Evolutionary conservation across 2,329 filamentous ascomycete genomes (phyloP), one percentile per base, ranked within the genome.

Genomic region (Fusarium pseudoanthophilum): DNA sequence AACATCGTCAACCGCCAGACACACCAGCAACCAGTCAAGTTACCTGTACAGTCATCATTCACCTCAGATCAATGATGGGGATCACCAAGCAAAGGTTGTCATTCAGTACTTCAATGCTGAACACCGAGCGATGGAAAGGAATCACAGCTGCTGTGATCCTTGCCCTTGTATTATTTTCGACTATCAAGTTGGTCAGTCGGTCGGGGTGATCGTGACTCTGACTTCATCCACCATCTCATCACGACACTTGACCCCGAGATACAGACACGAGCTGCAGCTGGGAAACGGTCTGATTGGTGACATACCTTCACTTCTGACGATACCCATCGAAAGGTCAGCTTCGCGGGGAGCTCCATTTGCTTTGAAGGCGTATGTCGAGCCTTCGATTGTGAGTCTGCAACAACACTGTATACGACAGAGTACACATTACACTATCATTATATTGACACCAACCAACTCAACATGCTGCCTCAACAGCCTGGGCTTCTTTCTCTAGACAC

Each of bases 261-360:
- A 2, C 16, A 26, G 0, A 26, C 26, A 0, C 0, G 42, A 9
- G 11, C 16, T 8, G 18, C 11, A 13, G 16, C 16, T 26, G 7
- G 11, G n/a, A 45, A 16, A 20, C 4, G 16, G 13, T 14, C 3
- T 4, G 20, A 26, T 20, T 10, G 24, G 43, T 18, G 18, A 14
- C 24, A 20, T 9, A 2, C 5, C 2, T 14, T 10, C 7, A 45
- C 26, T 14, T 2, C 24, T 7, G 11, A 14, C 43, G 11, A 26
- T 20, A 4, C 16, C 14, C 11, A 14, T 45, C 7, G 3, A 13
- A 45, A 10, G 11, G 20, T 10, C 18, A 18, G 24, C 9, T 6
- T 20, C 9, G 11, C 26, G 11, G 24, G 5, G 24, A 45, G 16
- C 20, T 45, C 16, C 4, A 7, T 42, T 42, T 42, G 21, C 5